A percentile compares a stretch with the other conserved stretches of the same genome.
These are phyloP conservation scores for Mycena sp. DNA, from an alignment of 1,284 basidiomycete species.

Conservation along the genomic window DNA sequence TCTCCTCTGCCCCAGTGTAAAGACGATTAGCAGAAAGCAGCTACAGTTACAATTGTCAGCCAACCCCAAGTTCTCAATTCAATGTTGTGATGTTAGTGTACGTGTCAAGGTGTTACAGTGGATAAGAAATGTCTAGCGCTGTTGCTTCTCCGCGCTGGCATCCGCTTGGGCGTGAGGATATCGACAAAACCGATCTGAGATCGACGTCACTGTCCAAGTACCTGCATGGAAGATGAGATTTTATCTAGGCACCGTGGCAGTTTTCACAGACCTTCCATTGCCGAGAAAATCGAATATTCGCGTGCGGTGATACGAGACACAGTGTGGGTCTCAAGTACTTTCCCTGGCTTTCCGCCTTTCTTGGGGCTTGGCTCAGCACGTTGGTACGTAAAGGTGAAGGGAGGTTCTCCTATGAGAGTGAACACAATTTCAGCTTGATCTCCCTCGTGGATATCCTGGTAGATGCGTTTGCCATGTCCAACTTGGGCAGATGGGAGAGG, in stretches of 20 bases:
- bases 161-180: constrained; percentile 62
- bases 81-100: constrained; percentile 16
- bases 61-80: neutral
- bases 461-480: constrained; percentile 81
- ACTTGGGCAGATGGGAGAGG: constrained; percentile 89
- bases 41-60: constrained; percentile 21
- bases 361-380: constrained; percentile 73
- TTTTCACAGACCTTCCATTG: constrained; percentile 77
- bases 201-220: constrained; percentile 93
- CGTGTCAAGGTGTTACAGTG: constrained; percentile 22
- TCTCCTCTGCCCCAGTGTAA: constrained; percentile 83
- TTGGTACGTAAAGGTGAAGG: constrained; percentile 96
- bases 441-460: constrained; percentile 66
- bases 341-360: constrained; percentile 72
- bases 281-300: constrained; percentile 89
- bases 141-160: constrained; percentile 16
- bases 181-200: constrained; percentile 85
- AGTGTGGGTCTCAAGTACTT: constrained; percentile 89
- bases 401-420: constrained; percentile 88
- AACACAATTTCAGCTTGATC: constrained; percentile 95
- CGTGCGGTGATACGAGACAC: constrained; percentile 82
- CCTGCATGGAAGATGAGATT: constrained; percentile 53
- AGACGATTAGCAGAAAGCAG: constrained; percentile 16
- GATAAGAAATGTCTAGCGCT: constrained; percentile 5
- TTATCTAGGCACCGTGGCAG: neutral